phyloP scores from a whole-genome alignment of 2,329 filamentous ascomycete species.

The Aureobasidium sp. region DNA sequence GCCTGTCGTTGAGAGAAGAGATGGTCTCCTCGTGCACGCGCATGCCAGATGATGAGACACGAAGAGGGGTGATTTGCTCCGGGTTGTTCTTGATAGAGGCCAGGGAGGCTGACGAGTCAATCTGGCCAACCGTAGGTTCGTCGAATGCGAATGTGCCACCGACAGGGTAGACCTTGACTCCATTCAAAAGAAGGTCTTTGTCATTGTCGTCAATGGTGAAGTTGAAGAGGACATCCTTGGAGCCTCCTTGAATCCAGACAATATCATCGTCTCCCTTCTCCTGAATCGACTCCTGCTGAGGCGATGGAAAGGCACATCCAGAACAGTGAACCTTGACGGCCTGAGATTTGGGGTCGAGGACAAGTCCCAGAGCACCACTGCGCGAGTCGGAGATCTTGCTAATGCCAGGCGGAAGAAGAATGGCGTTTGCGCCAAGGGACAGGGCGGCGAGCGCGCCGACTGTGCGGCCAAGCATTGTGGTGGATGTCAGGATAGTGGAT shows the following conservation, averaged over 20 bases:
- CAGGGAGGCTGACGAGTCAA: constrained; percentile 18
- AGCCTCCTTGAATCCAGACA: constrained; percentile 23
- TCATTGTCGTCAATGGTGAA: constrained; percentile 43
- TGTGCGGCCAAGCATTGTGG: constrained; percentile 25
- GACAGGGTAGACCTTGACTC: constrained; percentile 47
- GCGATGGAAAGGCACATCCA: constrained; percentile 40
- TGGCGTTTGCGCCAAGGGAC: constrained; percentile 30
- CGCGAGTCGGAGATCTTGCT: constrained; percentile 36
- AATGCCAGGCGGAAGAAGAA: constrained; percentile 45
- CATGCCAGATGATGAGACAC: constrained; percentile 25
- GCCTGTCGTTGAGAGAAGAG: constrained; percentile 42
- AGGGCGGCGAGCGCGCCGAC: constrained; percentile 23
- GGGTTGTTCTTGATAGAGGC: constrained; percentile 20
- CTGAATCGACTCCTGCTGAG: background rate
- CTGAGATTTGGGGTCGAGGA: constrained; percentile 34
- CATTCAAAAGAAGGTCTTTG: constrained; percentile 47
- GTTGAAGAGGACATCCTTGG: constrained; percentile 35
- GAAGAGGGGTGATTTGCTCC: constrained; percentile 24
- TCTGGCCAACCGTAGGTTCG: constrained; percentile 19
- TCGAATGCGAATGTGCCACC: constrained; percentile 9
- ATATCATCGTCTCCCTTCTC: constrained; percentile 19
- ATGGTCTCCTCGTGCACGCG: constrained; percentile 37
- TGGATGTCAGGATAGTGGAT: constrained; percentile 7
- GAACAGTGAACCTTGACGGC: constrained; percentile 45
- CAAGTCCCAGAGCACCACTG: constrained; percentile 34